Evolutionary conservation across 1,139 yeast species (phyloP), one percentile per base, ranked within the genome.

Genomic region (Arxiozyma slooffiae): DNA sequence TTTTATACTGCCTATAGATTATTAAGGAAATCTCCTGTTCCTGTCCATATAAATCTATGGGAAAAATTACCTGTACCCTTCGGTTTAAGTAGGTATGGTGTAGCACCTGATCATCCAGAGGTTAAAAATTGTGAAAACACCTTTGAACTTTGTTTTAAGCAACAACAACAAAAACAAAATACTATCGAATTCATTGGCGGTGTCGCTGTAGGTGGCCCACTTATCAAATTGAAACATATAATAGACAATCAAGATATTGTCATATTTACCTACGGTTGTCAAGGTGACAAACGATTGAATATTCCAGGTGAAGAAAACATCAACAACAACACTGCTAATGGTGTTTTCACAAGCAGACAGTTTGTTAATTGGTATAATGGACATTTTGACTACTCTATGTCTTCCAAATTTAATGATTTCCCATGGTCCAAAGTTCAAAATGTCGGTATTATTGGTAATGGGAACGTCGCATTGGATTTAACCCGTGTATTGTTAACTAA

Each of bases 81-180:
- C 69, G 99, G 99, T 0, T 72, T 92, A 39, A 82, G 92, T 47
- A 70, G 99, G 43, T 90, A 80, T 63, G 99, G 99, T 1, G 97
- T 92, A n/a, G 97, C 98, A 0, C 99, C 99, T 1, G 99, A 92
- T 68, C 98, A 92, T 67, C 96, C 97, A 0, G 98, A 92, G 62
- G 97, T 92, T 39, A 92, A 92, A 66, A 82, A 81, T 55, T 85
- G 94, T 61, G 89, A 88, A 65, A 94, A 85, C 23, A 82, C 89
- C 51, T 82, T 94, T 63, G 76, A 76, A 7, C 80, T 81, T 52
- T 76, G 85, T 30, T 84, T 84, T 62, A 56, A 61, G 14, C 36
- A 30, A 30, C n/a, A 30, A 30, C 36, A 30, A 30, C 30, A 16
- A 22, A 51, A 50, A 26, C 50, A 50, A 4, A 72, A 69, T 38